Conservation (phyloP, 2,329 filamentous ascomycete species). For the Coniochaeta prunicola region DNA sequence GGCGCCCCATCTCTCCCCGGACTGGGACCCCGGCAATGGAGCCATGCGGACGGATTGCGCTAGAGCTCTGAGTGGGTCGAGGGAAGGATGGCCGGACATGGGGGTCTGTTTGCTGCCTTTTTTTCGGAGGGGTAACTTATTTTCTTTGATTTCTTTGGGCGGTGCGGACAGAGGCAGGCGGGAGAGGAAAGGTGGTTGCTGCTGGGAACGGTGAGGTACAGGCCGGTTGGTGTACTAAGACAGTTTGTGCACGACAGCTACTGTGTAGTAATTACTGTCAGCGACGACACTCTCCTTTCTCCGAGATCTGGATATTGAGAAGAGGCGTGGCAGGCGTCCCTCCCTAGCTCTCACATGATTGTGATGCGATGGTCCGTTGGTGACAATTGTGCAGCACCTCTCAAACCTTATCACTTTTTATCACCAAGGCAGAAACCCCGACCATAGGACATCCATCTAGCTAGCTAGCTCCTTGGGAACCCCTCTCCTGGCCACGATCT, state of each 20-base stretch:
- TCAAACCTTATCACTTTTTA: neutral
- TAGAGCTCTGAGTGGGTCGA: neutral
- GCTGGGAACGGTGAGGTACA: neutral
- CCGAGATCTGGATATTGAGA: neutral
- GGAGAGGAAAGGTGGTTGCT: neutral
- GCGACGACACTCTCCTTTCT: neutral
- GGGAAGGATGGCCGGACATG: neutral
- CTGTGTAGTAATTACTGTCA: too few relatives aligned
- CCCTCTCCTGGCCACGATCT: neutral
- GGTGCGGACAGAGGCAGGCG: neutral
- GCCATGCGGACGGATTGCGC: slow-evolving; percentile 4
- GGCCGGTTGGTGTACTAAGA: too few relatives aligned
- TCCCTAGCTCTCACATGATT: neutral
- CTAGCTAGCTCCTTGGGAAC: neutral
- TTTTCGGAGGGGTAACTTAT: neutral
- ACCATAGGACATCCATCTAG: neutral
- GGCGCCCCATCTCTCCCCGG: neutral
- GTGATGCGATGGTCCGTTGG: slow-evolving; percentile 1
- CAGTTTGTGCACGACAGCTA: too few relatives aligned
- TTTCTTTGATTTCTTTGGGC: neutral
- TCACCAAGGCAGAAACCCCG: neutral
- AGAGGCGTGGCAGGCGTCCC: neutral
- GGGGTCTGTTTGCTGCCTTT: neutral
- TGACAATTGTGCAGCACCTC: neutral
- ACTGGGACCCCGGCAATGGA: neutral